Base-by-base conservation (phyloP, 2,329 filamentous ascomycete species). In the Hymenoscyphus albidus region DNA sequence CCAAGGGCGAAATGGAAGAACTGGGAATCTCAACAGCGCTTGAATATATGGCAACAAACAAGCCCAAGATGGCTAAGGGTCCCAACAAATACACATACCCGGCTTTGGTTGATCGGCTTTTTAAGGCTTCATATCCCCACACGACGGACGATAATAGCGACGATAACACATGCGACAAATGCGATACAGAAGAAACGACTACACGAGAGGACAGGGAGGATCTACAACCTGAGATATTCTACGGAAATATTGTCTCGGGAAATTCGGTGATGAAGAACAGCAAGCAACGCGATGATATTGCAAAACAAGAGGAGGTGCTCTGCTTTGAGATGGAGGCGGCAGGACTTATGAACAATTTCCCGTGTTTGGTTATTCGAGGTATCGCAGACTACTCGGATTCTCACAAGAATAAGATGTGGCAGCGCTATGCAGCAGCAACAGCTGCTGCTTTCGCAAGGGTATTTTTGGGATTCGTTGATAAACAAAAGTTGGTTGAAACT, bases 331-430 rank as follows among this genome's bases (percentile, higher is more conserved):
- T 67, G 64, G 65, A 67, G 22, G 22, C 22, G 22, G 22, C 22
- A 27, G 22, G 22, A 27, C 22, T 27, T 3, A 27, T 27, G 22
- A 35, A 66, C 32, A 22, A 35, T 35, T 64, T 65, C 40, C 66
- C 56, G 6, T 68, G 66, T 44, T 42, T 69, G 1, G 64, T 69
- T 12, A 68, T 69, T 2, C 16, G 68, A 38, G 68, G 68, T 5
- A 68, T 69, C 38, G 65, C 61, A 39, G 66, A 69, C 32, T 69
- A 68, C 32, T 56, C 62, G 1, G 66, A 66, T 62, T 65, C 64
- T 2, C 66, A 68, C 51, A 66, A 64, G 54, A 60, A 64, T 22
- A 60, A 63, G 12, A 32, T n/a, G 5, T 68, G 66, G 66, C 66
- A 68, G n/a, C n/a, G 12, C 4, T 68, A 68, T 61, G 66, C 66